Evolutionary conservation across 2,329 filamentous ascomycete genomes (phyloP).

Genomic region (Metarhizium rileyi): DNA sequence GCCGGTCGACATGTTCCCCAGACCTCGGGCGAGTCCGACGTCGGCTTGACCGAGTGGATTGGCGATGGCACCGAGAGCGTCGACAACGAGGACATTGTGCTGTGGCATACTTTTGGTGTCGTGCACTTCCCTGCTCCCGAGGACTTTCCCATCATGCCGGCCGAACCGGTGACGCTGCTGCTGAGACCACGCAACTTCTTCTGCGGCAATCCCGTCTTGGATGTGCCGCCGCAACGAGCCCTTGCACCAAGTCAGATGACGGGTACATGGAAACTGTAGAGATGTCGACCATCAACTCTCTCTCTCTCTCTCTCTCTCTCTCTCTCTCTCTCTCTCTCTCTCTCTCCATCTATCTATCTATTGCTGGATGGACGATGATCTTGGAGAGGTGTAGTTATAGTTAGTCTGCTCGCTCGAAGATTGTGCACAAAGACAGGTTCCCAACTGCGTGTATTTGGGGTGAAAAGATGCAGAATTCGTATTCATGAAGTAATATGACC

Average conservation of each 20-base stretch:
- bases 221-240: conserved; percentile 53
- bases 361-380: too few relatives aligned
- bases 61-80: conserved; percentile 58
- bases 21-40: conserved; percentile 68
- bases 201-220: conserved; percentile 64
- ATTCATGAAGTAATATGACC: too few relatives aligned
- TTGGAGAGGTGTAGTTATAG: too few relatives aligned
- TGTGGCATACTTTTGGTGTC: conserved; percentile 91
- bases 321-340: too few relatives aligned
- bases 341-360: too few relatives aligned
- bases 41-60: conserved; percentile 69
- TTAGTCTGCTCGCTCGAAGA: too few relatives aligned
- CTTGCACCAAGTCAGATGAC: conserved; percentile 1
- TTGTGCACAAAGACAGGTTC: too few relatives aligned
- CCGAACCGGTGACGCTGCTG: conserved; percentile 72
- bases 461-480: too few relatives aligned
- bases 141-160: conserved; percentile 89
- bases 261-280: too few relatives aligned
- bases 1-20: conserved; percentile 83
- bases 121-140: conserved; percentile 85
- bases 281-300: too few relatives aligned
- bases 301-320: too few relatives aligned
- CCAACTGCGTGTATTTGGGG: too few relatives aligned
- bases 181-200: conserved; percentile 79
- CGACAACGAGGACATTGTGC: conserved; percentile 75